Base-by-base conservation (phyloP, 106 monocot genomes). In the Agapanthus africanus region DNA sequence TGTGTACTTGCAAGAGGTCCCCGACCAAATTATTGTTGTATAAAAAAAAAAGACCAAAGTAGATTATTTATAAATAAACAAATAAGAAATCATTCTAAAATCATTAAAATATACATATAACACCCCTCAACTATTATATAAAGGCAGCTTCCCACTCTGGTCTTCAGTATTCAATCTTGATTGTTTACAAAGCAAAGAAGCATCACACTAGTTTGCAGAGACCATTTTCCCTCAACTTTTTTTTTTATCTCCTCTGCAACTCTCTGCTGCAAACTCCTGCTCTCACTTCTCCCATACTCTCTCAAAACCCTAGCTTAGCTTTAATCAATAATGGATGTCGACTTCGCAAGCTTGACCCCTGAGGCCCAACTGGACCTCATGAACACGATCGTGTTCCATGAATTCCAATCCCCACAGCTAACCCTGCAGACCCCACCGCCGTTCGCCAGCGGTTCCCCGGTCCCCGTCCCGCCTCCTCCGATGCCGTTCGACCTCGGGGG, bases 291-390 rank as follows among this genome's bases (percentile, higher is more conserved):
- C 39, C 37, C 23, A 14, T 25, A 11, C 23, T 2, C 7, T 11
- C 4, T 2, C 34, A 15, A n/a, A n/a, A n/a, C n/a, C n/a, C n/a
- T n/a, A n/a, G n/a, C n/a, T n/a, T n/a, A n/a, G n/a, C n/a, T n/a
- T n/a, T n/a, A n/a, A n/a, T n/a, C n/a, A n/a, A 68, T 68, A n/a
- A 68, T 68, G 68, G 54, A 69, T 25, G 11, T 54, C 6, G 36
- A 54, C 35, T 69, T 51, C 52, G 10, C 36, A 2, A 54, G 36
- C 34, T 23, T 51, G 3, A 6, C 47, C 31, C 4, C 67, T 28
- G 73, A 79, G 11, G 4, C 72, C 9, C 79, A 81, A 34, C 35
- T 73, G 73, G 85, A 86, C 14, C 40, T 73, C 38, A 75, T 77
- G 76, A 41, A 39, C 31, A 82, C 79, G 73, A 50, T 71, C 65